Evolutionary conservation across 2,329 filamentous ascomycete genomes (phyloP).

Genomic region (Diplocarpon mali): DNA sequence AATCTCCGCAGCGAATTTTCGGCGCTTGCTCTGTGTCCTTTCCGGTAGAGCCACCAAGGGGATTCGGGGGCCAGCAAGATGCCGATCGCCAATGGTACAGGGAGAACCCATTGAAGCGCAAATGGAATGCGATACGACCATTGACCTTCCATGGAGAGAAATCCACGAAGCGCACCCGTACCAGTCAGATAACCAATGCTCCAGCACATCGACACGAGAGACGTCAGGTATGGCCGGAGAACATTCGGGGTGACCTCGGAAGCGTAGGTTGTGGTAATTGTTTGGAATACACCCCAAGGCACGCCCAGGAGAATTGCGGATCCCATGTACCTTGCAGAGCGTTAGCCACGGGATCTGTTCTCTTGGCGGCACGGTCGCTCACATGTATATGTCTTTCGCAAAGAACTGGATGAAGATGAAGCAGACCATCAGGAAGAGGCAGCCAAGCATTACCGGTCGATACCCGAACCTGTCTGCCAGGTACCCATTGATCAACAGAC

Average conservation of each 20-base stretch:
- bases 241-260: slow-evolving; percentile 40
- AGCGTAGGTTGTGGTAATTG: slow-evolving; percentile 22
- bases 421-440: slow-evolving; percentile 31
- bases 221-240: slow-evolving; percentile 38
- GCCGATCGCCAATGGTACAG: slow-evolving; percentile 32
- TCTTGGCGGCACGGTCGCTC: slow-evolving; percentile 14
- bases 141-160: slow-evolving; percentile 31
- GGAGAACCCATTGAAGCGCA: slow-evolving; percentile 38
- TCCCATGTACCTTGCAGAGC: slow-evolving; percentile 21
- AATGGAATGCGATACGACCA: slow-evolving; percentile 39
- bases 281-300: slow-evolving; percentile 39
- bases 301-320: slow-evolving; percentile 37
- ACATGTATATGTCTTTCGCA: slow-evolving; percentile 33
- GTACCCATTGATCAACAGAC: slow-evolving; percentile 31
- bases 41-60: slow-evolving; percentile 39
- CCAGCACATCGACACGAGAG: slow-evolving; percentile 42
- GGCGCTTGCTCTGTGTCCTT: slow-evolving; percentile 32
- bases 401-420: slow-evolving; percentile 39
- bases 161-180: slow-evolving; percentile 34
- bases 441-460: slow-evolving; percentile 35
- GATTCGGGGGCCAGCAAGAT: slow-evolving; percentile 36
- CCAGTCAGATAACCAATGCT: slow-evolving; percentile 36
- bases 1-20: slow-evolving; percentile 25
- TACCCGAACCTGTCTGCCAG: slow-evolving; percentile 34
- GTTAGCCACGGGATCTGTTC: no score